phyloP scores from a whole-genome alignment of 2,329 filamentous ascomycete genomes.

The Cryphonectria parasitica region DNA sequence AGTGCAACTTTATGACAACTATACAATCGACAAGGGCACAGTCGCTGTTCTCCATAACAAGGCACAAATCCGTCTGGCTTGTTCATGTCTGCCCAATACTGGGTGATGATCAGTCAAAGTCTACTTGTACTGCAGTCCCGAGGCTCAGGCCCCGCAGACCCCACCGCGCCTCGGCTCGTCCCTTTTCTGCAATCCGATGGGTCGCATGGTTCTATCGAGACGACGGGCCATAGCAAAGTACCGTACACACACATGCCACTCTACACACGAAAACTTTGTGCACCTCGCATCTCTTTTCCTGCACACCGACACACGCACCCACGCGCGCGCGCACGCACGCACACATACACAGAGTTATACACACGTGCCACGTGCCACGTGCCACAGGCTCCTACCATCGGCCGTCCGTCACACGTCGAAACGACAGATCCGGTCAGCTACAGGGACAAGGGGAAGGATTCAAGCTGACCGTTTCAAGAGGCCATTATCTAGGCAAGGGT shows the following conservation, averaged over 20 bases:
- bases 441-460: background rate
- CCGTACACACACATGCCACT: no score
- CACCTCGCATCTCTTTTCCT: no score
- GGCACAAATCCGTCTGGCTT: background rate
- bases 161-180: conserved; percentile 24
- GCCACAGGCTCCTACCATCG: background rate
- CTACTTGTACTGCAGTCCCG: background rate
- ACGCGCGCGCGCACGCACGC: no score
- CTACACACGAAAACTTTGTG: background rate
- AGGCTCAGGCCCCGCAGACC: conserved; percentile 2
- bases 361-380: background rate
- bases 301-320: background rate
- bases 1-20: background rate
- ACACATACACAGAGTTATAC: background rate
- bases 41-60: background rate
- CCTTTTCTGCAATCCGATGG: conserved; percentile 14
- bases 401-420: background rate
- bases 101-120: background rate
- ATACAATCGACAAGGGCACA: background rate
- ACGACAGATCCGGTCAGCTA: background rate
- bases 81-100: background rate
- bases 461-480: conserved; percentile 10
- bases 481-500: background rate
- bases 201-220: background rate
- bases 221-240: background rate